phyloP scores from a whole-genome alignment of 2,329 filamentous ascomycete species.

The Meredithiella fracta region DNA sequence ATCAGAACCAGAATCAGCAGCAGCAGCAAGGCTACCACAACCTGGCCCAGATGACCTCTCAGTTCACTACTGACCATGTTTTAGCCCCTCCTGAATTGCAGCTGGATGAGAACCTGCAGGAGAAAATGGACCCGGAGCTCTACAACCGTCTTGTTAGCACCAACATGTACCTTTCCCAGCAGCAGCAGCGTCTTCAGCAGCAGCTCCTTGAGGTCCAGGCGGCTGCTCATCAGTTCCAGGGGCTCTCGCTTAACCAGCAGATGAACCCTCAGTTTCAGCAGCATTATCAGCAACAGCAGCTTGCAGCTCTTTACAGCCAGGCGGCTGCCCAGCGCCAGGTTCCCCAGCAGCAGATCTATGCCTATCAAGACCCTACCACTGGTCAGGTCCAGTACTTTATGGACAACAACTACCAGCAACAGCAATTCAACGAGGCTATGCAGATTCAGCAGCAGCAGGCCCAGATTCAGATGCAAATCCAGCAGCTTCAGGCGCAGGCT shows the following conservation, averaged over 20 bases:
- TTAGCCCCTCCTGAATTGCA: conserved; percentile 69
- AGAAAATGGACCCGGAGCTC: conserved; percentile 67
- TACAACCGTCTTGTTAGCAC: conserved; percentile 83
- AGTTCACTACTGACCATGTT: conserved; percentile 74
- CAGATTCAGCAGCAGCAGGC: conserved; percentile 27
- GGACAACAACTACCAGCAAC: conserved; percentile 42
- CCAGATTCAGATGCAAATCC: conserved; percentile 28
- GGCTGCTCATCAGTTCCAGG: conserved; percentile 68
- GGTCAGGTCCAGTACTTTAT: conserved; percentile 71
- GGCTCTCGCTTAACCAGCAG: conserved; percentile 48
- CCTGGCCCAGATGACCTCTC: conserved; percentile 24
- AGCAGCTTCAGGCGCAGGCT: conserved; percentile 23
- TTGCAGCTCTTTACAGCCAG: conserved; percentile 21
- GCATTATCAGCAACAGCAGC: conserved; percentile 30
- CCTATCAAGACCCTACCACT: conserved; percentile 75
- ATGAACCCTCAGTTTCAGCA: conserved; percentile 35
- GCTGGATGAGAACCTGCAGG: conserved; percentile 50
- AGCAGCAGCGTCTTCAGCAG: conserved; percentile 89
- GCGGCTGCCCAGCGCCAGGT: conserved; percentile 25
- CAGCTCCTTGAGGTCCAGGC: conserved; percentile 73
- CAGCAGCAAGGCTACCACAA: conserved; percentile 16
- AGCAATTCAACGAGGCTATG: conserved; percentile 15
- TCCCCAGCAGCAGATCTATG: conserved; percentile 22
- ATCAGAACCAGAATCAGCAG: conserved; percentile 19
- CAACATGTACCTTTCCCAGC: conserved; percentile 81